phyloP scores from a whole-genome alignment of 805 yeast genomes.

The Kluyveromyces wickerhamii region DNA sequence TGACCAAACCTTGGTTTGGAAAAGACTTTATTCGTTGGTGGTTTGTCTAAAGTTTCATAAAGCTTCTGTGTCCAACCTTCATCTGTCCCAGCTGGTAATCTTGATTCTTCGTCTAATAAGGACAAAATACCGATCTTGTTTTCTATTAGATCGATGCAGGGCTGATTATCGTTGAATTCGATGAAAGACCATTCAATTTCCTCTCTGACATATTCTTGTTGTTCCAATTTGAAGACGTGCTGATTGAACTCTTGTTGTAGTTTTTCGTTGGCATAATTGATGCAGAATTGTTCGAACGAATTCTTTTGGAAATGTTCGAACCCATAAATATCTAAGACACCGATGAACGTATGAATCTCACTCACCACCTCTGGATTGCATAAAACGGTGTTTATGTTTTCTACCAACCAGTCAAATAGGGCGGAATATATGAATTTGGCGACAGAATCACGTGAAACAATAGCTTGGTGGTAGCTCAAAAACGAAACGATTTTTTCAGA shows the following conservation, averaged over 20 bases:
- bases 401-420: conserved; percentile 91
- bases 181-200: conserved; percentile 95
- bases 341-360: conserved; percentile 68
- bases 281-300: conserved; percentile 96
- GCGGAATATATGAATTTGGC: conserved; percentile 91
- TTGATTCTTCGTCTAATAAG: conserved; percentile 87
- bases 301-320: conserved; percentile 92
- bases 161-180: conserved; percentile 94
- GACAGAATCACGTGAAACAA: conserved; percentile 93
- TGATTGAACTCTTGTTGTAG: conserved; percentile 96
- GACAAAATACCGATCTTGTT: conserved; percentile 80
- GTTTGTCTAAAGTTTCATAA: conserved; percentile 75
- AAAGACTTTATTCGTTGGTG: conserved; percentile 68
- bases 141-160: conserved; percentile 90
- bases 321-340: conserved; percentile 95
- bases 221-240: conserved; percentile 94
- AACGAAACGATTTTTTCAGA: conserved; percentile 85
- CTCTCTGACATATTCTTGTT: conserved; percentile 87
- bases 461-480: conserved; percentile 72
- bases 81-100: conserved; percentile 90
- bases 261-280: conserved; percentile 94
- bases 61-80: conserved; percentile 87
- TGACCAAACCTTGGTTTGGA: conserved; percentile 93
- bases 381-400: conserved; percentile 70
- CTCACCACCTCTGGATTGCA: conserved; percentile 63